Evolutionary conservation across 441 rosid species (phyloP).

Genomic region (Euphorbia corollata): DNA sequence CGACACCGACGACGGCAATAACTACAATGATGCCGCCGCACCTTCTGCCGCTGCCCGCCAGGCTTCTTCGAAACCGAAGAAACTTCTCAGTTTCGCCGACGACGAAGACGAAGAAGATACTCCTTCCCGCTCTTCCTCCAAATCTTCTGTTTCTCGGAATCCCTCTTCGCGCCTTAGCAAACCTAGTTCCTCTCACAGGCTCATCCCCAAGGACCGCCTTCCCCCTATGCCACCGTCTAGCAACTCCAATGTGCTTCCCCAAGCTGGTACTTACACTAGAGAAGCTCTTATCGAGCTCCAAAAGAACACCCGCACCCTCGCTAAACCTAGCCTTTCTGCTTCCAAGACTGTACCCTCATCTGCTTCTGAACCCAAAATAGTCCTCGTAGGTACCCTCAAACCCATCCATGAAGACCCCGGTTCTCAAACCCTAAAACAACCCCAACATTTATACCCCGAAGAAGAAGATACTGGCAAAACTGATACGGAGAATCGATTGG

Average conservation of each 20-base stretch:
- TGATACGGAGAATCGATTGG: constrained; percentile 32
- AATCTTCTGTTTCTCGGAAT: constrained; percentile 22
- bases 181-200: constrained; percentile 52
- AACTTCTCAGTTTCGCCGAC: constrained; percentile 66
- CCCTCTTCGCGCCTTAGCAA: constrained; percentile 34
- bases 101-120: constrained; percentile 42
- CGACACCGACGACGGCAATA: constrained; percentile 26
- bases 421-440: constrained; percentile 23
- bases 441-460: constrained; percentile 19
- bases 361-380: constrained; percentile 47
- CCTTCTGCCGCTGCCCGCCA: constrained; percentile 20
- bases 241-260: constrained; percentile 66
- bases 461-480: constrained; percentile 17
- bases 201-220: constrained; percentile 46
- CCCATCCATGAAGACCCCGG: constrained; percentile 23
- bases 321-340: constrained; percentile 42
- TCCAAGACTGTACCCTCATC: constrained; percentile 32
- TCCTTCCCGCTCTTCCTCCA: constrained; percentile 26
- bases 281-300: constrained; percentile 87
- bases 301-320: constrained; percentile 75
- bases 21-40: constrained; percentile 7
- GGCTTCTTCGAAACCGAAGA: constrained; percentile 51
- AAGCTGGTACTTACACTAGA: constrained; percentile 77
- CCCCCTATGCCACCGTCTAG: constrained; percentile 25
- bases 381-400: constrained; percentile 65